Base-by-base conservation (phyloP, 208 protist genomes). In the Crithidia brevicula region DNA sequence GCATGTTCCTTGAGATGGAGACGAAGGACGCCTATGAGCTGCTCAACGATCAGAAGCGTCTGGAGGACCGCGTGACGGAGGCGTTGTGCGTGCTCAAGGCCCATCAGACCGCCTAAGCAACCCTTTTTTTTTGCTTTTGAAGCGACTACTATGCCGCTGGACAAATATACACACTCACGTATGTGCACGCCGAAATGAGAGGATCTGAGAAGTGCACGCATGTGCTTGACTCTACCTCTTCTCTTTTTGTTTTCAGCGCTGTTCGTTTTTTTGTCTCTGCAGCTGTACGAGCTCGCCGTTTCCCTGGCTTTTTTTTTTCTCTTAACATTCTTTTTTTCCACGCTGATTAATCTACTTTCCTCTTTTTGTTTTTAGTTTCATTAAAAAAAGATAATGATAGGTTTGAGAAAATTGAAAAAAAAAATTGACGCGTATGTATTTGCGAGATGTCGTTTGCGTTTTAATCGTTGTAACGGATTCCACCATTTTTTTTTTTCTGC, bases 1-100 rank as follows among this genome's bases (percentile, higher is more conserved):
- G 91, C 61, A 96, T 96, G 91, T 88, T 96, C 61, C 79, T 96
- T 31, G 91, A 96, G 73, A 89, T 92, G 79, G 76, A 89, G 40
- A 61, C 69, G 5, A 88, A 86, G 57, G 85, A 93, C 16, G 86
- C 85, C 5, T 91, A 86, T 59, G 72, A 79, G 40, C 72, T 96
- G 33, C 82, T 96, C 50, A 82, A 78, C 64, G 77, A 94, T 57
- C 85, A 79, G 57, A 83, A 81, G 63, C 38, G 83, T 18, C 74
- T 96, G 3, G 64, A 84, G 59, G 85, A 91, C 38, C 83, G 85
- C 64, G 86, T 94, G 43, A 88, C 77, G 11, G 91, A 96, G 82
- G 91, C 87, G 11, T 77, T 90, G 4, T 88, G 83, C 62, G 88
- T 94, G 22, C 77, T 92, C 36, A 86, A 91, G 77, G 77, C 77